phyloP scores from a whole-genome alignment of 306 rosid genomes.

The Abrus precatorius region DNA sequence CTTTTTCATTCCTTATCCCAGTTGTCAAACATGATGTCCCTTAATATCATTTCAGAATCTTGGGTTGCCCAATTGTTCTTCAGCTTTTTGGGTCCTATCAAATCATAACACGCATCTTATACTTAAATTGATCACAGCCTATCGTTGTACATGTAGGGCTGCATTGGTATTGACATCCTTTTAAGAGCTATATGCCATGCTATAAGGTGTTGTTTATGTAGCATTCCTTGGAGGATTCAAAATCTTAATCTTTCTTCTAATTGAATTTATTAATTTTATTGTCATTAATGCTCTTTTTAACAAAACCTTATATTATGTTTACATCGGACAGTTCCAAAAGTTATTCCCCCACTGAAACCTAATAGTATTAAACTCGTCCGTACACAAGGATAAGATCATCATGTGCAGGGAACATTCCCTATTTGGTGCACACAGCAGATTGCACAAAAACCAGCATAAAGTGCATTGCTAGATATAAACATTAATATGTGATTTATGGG shows the following conservation, averaged over 20 bases:
- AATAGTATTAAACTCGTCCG: no score
- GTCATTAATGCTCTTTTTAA: background rate
- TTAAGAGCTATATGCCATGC: no score
- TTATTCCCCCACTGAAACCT: background rate
- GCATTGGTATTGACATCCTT: no score
- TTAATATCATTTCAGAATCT: background rate
- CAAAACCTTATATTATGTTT: background rate
- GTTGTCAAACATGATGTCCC: constrained; percentile 39
- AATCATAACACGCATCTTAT: background rate
- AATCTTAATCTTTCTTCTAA: background rate
- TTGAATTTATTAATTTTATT: no score
- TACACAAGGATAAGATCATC: constrained; percentile 20
- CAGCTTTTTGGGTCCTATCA: background rate
- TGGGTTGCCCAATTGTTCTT: background rate
- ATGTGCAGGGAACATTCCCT: constrained; percentile 45
- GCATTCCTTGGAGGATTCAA: background rate
- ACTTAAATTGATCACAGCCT: background rate
- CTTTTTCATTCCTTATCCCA: background rate
- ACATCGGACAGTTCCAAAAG: background rate
- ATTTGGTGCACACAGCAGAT: constrained; percentile 43
- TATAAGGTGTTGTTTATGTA: background rate
- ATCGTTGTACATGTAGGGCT: no score
- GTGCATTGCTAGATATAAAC: constrained; percentile 41
- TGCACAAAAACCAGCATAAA: constrained; percentile 53
- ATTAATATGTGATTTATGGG: constrained; percentile 38